Conservation (phyloP, 208 protist species). For the Lotmaria passim region DNA sequence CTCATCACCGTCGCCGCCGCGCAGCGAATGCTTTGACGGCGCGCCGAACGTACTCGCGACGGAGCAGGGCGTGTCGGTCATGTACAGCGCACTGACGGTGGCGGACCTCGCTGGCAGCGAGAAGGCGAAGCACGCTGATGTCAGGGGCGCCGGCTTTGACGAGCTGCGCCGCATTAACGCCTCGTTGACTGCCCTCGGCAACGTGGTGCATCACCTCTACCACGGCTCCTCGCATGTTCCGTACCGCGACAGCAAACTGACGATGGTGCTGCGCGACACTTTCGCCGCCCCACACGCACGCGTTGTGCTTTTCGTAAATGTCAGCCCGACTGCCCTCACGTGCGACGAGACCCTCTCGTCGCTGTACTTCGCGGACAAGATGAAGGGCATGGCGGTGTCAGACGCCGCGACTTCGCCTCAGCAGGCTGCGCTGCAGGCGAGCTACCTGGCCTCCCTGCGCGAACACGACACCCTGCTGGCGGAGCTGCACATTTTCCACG, state of each 20-base stretch:
- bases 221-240: conserved; percentile 65
- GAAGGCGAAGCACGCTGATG: conserved; percentile 64
- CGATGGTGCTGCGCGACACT: conserved; percentile 77
- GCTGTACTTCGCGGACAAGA: conserved; percentile 86
- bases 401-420: conserved; percentile 4
- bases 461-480: conserved; percentile 52
- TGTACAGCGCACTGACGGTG: conserved; percentile 81
- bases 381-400: conserved; percentile 59
- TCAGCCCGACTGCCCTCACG: conserved; percentile 68
- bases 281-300: conserved; percentile 63
- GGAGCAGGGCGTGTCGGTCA: conserved; percentile 32
- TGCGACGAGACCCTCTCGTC: conserved; percentile 80
- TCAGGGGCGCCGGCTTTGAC: conserved; percentile 58
- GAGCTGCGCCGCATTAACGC: conserved; percentile 91
- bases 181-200: conserved; percentile 90
- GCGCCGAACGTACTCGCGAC: conserved; percentile 47
- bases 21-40: conserved; percentile 32
- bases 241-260: conserved; percentile 89
- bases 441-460: conserved; percentile 44
- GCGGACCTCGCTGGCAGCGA: conserved; percentile 93
- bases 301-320: conserved; percentile 81
- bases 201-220: conserved; percentile 83
- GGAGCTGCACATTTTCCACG: conserved; percentile 53
- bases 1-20: conserved; percentile 1
- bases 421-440: conserved; percentile 27